These are phyloP conservation scores for Coemansia sp. DNA, from an alignment of 192 early-diverging fungal species.

Conservation along the genomic window DNA sequence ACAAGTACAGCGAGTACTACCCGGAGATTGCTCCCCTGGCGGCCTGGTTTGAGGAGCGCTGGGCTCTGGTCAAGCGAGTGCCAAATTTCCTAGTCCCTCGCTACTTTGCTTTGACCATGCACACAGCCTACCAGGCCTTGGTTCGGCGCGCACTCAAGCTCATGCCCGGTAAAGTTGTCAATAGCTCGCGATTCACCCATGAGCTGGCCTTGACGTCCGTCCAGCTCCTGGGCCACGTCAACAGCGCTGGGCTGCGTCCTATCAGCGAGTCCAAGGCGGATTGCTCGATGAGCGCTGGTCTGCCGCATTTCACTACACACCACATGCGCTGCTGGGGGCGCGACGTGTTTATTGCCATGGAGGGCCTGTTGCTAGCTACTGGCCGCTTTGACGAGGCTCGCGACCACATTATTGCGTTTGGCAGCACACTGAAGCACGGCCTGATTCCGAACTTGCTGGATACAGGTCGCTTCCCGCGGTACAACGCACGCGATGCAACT, in stretches of 20 bases:
- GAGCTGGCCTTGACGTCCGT: constrained; percentile 75
- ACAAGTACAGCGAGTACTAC: constrained; percentile 22
- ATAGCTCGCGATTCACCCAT: constrained; percentile 64
- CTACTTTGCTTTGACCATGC: constrained; percentile 85
- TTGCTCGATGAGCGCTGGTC: constrained; percentile 84
- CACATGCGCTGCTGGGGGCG: constrained; percentile 99
- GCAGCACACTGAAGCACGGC: constrained; percentile 87
- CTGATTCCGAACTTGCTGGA: constrained; percentile 97
- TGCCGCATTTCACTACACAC: constrained; percentile 89
- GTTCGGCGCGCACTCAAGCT: constrained; percentile 60
- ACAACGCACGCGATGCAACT: constrained; percentile 93
- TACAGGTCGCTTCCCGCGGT: constrained; percentile 76
- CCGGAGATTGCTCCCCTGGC: constrained; percentile 40
- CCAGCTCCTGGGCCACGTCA: constrained; percentile 80
- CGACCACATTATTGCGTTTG: constrained; percentile 88
- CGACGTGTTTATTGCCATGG: constrained; percentile 91
- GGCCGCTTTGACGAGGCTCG: constrained; percentile 82
- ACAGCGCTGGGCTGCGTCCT: constrained; percentile 81
- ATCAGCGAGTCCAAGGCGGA: constrained; percentile 22
- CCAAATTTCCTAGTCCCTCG: constrained; percentile 88
- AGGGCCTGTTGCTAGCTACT: constrained; percentile 79
- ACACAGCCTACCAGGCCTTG: constrained; percentile 74
- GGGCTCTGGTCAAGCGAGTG: constrained; percentile 66
- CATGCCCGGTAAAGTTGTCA: constrained; percentile 59
- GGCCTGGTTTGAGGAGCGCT: constrained; percentile 79